phyloP scores from a whole-genome alignment of 306 rosid species.

The Vigna hirtella region DNA sequence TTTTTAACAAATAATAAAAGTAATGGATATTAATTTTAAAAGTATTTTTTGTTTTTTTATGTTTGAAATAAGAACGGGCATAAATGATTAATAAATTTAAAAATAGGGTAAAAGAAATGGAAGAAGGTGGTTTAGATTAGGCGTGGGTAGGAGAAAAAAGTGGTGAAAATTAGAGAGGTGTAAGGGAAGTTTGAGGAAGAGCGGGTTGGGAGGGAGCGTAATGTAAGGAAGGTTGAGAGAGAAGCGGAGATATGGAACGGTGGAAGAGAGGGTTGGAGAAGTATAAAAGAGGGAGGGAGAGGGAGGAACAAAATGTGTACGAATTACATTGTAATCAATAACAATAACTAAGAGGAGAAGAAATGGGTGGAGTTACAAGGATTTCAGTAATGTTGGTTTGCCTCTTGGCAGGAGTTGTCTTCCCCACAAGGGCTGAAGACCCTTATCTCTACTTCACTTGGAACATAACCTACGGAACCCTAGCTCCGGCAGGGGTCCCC shows the following conservation, averaged over 20 bases:
- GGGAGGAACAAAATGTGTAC: background rate
- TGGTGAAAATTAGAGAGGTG: conserved; percentile 23
- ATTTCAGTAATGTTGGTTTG: conserved; percentile 45
- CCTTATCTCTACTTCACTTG: conserved; percentile 76
- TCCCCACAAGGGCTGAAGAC: conserved; percentile 57
- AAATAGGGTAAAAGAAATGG: too few relatives aligned
- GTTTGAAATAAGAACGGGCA: too few relatives aligned
- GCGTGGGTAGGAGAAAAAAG: too few relatives aligned
- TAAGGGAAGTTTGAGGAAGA: conserved; percentile 43
- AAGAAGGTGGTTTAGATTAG: too few relatives aligned
- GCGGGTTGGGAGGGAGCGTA: conserved; percentile 49
- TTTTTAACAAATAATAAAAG: too few relatives aligned
- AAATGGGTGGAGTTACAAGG: conserved; percentile 35
- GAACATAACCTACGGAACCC: conserved; percentile 77
- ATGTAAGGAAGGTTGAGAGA: conserved; percentile 28
- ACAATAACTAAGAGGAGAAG: background rate
- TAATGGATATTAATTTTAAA: too few relatives aligned
- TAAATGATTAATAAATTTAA: too few relatives aligned
- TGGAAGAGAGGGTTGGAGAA: background rate
- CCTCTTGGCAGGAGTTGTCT: conserved; percentile 42
- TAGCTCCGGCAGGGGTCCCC: conserved; percentile 80
- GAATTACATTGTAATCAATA: background rate
- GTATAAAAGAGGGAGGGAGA: conserved; percentile 39
- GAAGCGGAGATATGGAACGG: conserved; percentile 37
- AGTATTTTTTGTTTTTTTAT: too few relatives aligned